A percentile compares a stretch with the other conserved stretches of the same genome.
phyloP scores from a whole-genome alignment of 768 basidiomycete genomes.

The Tulasnella calospora region DNA sequence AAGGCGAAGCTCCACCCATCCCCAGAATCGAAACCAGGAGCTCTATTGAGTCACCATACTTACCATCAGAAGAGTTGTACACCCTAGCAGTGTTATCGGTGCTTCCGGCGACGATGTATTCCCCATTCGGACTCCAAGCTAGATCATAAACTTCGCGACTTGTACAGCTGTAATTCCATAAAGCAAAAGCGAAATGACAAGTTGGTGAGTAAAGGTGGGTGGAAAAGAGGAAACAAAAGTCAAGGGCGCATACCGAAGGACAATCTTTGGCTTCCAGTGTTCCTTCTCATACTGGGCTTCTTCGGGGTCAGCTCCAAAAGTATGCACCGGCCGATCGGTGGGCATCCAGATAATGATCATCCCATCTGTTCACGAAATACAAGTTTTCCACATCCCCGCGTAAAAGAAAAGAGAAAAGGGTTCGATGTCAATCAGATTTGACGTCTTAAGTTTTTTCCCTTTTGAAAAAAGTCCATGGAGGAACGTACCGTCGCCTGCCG shows the following conservation, averaged over 20 bases:
- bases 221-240: neutral
- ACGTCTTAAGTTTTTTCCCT: neutral
- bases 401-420: neutral
- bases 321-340: slow-evolving; percentile 62
- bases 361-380: slow-evolving; percentile 57
- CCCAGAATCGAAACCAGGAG: neutral
- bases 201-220: neutral
- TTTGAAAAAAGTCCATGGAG: no score
- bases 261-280: slow-evolving; percentile 85
- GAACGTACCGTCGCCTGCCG: slow-evolving; percentile 88
- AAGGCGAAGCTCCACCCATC: neutral
- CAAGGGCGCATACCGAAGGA: slow-evolving; percentile 60
- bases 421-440: neutral
- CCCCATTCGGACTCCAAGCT: slow-evolving; percentile 94
- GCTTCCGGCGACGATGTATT: slow-evolving; percentile 91
- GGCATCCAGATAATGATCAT: slow-evolving; percentile 96
- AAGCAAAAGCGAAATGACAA: neutral
- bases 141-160: slow-evolving; percentile 97
- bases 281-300: slow-evolving; percentile 89
- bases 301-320: slow-evolving; percentile 83
- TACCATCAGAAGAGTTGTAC: slow-evolving; percentile 70
- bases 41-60: slow-evolving; percentile 29
- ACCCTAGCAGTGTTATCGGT: slow-evolving; percentile 93
- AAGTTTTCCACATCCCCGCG: neutral
- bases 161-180: slow-evolving; percentile 56